These are phyloP conservation scores for Pilaira anomala DNA, from an alignment of 192 early-diverging fungal species.

Conservation along the genomic window DNA sequence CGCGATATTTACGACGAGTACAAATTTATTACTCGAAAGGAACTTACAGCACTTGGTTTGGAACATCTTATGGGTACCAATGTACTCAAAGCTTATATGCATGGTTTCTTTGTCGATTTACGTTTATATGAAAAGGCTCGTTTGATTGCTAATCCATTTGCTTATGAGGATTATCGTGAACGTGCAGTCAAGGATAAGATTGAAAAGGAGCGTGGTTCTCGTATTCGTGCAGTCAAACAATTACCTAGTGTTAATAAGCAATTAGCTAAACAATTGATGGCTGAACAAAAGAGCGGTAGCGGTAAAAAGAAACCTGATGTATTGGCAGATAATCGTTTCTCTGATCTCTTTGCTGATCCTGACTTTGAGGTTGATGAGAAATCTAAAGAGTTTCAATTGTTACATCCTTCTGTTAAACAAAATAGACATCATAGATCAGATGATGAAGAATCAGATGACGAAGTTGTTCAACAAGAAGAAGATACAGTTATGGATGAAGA, in stretches of 20 bases:
- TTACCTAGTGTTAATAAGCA: slow-evolving; percentile 90
- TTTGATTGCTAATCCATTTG: slow-evolving; percentile 94
- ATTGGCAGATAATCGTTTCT: slow-evolving; percentile 85
- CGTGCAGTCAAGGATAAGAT: slow-evolving; percentile 75
- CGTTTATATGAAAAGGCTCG: slow-evolving; percentile 94
- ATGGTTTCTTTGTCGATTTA: slow-evolving; percentile 97
- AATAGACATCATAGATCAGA: slow-evolving; percentile 6
- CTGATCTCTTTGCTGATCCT: slow-evolving; percentile 81
- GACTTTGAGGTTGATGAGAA: slow-evolving; percentile 90
- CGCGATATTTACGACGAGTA: slow-evolving; percentile 94
- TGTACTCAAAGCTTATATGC: slow-evolving; percentile 96
- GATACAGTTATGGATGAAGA: slow-evolving; percentile 29
- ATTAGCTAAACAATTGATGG: slow-evolving; percentile 74
- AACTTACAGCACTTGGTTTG: slow-evolving; percentile 80
- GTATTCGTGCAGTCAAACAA: slow-evolving; percentile 85
- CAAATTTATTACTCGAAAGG: slow-evolving; percentile 93
- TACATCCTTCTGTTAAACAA: slow-evolving; percentile 45
- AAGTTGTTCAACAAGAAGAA: slow-evolving; percentile 22
- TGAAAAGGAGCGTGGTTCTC: slow-evolving; percentile 78
- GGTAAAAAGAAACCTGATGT: slow-evolving; percentile 45
- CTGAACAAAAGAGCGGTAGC: slow-evolving; percentile 41
- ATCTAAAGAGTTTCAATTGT: slow-evolving; percentile 76
- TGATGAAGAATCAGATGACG: slow-evolving; percentile 27
- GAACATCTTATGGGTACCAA: slow-evolving; percentile 91
- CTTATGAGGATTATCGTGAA: slow-evolving; percentile 88